These are phyloP conservation scores for Sisymbrium altissimum DNA, from an alignment of 345 rosid species.

Conservation along the genomic window DNA sequence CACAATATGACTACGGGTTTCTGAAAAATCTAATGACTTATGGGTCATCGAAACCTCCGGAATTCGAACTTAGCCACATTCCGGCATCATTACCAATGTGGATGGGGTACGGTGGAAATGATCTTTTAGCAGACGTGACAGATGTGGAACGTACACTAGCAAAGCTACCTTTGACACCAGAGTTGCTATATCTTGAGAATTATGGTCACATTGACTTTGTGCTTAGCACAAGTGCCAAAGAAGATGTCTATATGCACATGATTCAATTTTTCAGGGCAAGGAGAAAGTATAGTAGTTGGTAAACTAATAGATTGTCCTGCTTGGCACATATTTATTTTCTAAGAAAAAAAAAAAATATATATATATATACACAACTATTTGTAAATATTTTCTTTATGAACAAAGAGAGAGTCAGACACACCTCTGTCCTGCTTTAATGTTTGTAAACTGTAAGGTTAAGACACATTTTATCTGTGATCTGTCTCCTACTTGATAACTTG, in stretches of 20 bases:
- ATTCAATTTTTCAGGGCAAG: conserved; percentile 59
- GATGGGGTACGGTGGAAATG: conserved; percentile 86
- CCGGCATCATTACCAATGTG: conserved; percentile 76
- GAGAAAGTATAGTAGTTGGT: conserved; percentile 43
- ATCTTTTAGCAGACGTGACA: conserved; percentile 62
- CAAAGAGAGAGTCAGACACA: too few species aligned
- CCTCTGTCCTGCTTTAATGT: too few species aligned
- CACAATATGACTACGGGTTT: conserved; percentile 73
- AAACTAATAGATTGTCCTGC: not conserved
- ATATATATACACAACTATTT: too few species aligned
- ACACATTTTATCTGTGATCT: not conserved
- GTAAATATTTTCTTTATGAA: too few species aligned
- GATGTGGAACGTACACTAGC: conserved; percentile 64
- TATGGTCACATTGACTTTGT: conserved; percentile 79
- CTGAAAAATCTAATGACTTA: conserved; percentile 55
- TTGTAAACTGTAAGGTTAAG: not conserved
- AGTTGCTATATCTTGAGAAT: conserved; percentile 65
- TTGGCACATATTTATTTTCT: too few species aligned
- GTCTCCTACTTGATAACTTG: not conserved
- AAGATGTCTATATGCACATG: conserved; percentile 57
- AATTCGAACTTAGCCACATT: conserved; percentile 55
- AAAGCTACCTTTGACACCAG: conserved; percentile 51
- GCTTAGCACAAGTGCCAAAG: conserved; percentile 51
- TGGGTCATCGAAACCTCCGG: conserved; percentile 60
- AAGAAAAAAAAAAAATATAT: too few species aligned